Percentiles rank a stretch among this genome's conserved stretches.
phyloP scores from a whole-genome alignment of 2,329 filamentous ascomycete genomes.

The Ascocoryne sarcoides region DNA sequence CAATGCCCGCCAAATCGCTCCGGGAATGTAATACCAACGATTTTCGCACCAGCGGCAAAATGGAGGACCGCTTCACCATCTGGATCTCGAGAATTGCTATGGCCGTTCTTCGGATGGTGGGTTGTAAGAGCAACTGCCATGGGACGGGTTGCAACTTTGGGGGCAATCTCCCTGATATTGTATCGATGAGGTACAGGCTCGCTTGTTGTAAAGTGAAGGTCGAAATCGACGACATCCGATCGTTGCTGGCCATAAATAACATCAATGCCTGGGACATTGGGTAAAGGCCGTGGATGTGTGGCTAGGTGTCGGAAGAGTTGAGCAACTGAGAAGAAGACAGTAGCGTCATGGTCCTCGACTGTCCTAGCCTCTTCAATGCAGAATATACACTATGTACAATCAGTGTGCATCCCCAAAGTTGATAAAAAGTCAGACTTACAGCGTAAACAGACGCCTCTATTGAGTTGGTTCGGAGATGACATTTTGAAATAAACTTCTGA shows the following conservation, averaged over 20 bases:
- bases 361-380: conserved; percentile 26
- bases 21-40: conserved; percentile 26
- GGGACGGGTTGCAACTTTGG: conserved; percentile 21
- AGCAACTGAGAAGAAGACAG: conserved; percentile 25
- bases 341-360: conserved; percentile 28
- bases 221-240: conserved; percentile 22
- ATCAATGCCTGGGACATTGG: conserved; percentile 20
- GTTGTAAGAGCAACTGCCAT: conserved; percentile 17
- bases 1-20: conserved; percentile 22
- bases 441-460: conserved; percentile 26
- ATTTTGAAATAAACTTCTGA: conserved; percentile 26
- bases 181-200: conserved; percentile 13
- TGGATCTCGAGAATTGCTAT: conserved; percentile 18
- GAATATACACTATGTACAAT: conserved; percentile 25
- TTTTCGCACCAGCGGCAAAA: conserved; percentile 24
- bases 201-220: conserved; percentile 22
- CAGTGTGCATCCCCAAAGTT: too few species aligned
- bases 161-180: conserved; percentile 18
- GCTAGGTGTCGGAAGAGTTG: conserved; percentile 26
- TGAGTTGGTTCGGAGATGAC: conserved; percentile 22
- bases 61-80: conserved; percentile 21
- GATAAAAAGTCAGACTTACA: conserved; percentile 16
- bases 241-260: conserved; percentile 22
- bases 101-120: conserved; percentile 20
- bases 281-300: conserved; percentile 23